Percentiles rank a stretch among this genome's conserved stretches.
Evolutionary conservation across 176 grass and related monocot species (phyloP).

Genomic region (Dendrocalamus sinicus): DNA sequence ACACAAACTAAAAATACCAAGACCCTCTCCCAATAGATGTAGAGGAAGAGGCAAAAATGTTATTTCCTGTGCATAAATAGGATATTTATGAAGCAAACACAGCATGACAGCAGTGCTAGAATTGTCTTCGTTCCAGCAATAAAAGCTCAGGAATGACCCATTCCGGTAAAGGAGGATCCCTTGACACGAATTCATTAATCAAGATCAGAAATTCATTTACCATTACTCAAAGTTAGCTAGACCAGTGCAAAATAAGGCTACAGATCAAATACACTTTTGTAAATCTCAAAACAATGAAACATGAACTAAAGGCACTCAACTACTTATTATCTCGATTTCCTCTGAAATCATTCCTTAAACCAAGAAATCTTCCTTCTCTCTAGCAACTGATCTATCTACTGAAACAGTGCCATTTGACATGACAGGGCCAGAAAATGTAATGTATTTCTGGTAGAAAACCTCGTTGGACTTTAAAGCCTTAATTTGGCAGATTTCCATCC

Average conservation of each 20-base stretch:
- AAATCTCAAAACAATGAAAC: background rate
- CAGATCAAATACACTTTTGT: background rate
- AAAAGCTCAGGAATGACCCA: background rate
- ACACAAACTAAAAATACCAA: background rate
- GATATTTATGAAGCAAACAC: background rate
- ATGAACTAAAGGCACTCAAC: background rate
- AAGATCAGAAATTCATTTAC: background rate
- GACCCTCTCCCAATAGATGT: background rate
- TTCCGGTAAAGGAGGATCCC: background rate
- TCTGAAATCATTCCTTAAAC: background rate
- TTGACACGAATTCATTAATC: background rate
- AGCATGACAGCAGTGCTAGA: background rate
- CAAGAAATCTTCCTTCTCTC: background rate
- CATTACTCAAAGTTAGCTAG: background rate
- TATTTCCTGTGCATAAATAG: constrained; percentile 20
- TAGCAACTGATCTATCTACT: constrained; percentile 5
- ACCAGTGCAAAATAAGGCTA: background rate
- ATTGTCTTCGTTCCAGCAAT: background rate
- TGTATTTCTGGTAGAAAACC: background rate
- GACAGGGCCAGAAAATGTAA: background rate
- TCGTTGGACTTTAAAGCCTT: background rate
- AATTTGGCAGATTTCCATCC: background rate
- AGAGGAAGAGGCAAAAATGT: background rate
- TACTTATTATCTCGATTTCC: background rate
- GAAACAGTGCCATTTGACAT: constrained; percentile 6